Conservation (phyloP, 495 filamentous ascomycete species). For the Pyrenula massariospora region DNA sequence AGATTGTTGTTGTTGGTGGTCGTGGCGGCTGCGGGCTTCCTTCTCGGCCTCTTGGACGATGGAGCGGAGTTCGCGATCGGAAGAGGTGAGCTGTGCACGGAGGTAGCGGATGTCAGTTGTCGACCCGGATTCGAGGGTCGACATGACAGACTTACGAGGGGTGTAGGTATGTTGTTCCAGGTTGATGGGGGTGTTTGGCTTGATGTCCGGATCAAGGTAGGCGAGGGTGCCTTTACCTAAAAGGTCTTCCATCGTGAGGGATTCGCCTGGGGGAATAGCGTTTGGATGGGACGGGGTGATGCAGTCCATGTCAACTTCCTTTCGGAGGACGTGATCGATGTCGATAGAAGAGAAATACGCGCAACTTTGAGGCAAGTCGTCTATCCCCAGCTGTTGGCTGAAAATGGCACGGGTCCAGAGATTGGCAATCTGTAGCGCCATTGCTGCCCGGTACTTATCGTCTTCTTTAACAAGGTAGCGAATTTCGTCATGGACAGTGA, state of each 20-base stretch:
- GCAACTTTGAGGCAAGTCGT: slow-evolving; percentile 86
- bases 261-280: slow-evolving; percentile 76
- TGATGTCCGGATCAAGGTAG: slow-evolving; percentile 49
- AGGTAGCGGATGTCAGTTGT: slow-evolving; percentile 53
- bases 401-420: slow-evolving; percentile 97
- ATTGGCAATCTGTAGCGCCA: slow-evolving; percentile 90
- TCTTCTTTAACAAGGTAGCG: slow-evolving; percentile 78
- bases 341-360: slow-evolving; percentile 95
- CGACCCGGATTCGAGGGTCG: slow-evolving; percentile 33
- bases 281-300: slow-evolving; percentile 75
- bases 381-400: slow-evolving; percentile 87
- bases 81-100: slow-evolving; percentile 68
- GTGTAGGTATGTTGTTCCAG: slow-evolving; percentile 53
- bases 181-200: slow-evolving; percentile 37
- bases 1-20: background rate
- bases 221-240: slow-evolving; percentile 55
- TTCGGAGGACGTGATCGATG: slow-evolving; percentile 84
- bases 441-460: slow-evolving; percentile 76
- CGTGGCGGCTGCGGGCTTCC: slow-evolving; percentile 1
- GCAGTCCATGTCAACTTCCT: slow-evolving; percentile 97
- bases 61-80: slow-evolving; percentile 61
- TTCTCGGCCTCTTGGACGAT: slow-evolving; percentile 49
- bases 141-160: slow-evolving; percentile 70
- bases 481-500: slow-evolving; percentile 97
- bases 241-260: slow-evolving; percentile 63